Conservation (phyloP, 2,329 filamentous ascomycete genomes). For the Talaromyces amestolkiae region DNA sequence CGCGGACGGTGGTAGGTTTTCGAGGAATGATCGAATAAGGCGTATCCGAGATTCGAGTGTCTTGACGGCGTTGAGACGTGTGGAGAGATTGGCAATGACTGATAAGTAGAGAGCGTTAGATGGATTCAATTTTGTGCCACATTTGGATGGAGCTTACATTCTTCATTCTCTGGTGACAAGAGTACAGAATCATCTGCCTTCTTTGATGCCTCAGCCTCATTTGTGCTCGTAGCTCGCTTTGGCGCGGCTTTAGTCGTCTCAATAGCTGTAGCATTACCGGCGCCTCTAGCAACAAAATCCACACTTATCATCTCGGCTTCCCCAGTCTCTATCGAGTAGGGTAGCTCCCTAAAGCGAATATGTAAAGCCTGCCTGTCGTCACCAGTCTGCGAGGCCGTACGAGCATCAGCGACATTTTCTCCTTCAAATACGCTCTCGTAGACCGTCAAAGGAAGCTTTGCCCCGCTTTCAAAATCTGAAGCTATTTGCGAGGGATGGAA, state of each 20-base stretch:
- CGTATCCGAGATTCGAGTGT: conserved; percentile 80
- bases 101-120: conserved; percentile 13
- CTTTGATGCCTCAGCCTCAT: conserved; percentile 33
- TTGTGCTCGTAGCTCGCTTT: conserved; percentile 32
- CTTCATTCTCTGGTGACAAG: conserved; percentile 62
- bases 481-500: conserved; percentile 69
- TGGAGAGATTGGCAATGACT: conserved; percentile 68
- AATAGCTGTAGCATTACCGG: conserved; percentile 72
- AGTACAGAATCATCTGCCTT: conserved; percentile 30
- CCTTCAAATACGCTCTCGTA: conserved; percentile 82
- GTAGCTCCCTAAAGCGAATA: conserved; percentile 76
- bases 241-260: conserved; percentile 27
- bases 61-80: conserved; percentile 88
- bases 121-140: neutral
- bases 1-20: conserved; percentile 66
- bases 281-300: conserved; percentile 83
- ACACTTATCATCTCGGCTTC: conserved; percentile 98
- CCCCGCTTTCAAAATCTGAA: conserved; percentile 58
- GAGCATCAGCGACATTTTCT: conserved; percentile 58
- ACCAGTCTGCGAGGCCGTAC: conserved; percentile 68
- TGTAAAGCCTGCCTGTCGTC: conserved; percentile 58
- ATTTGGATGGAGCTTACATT: conserved; percentile 45
- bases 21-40: conserved; percentile 73
- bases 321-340: conserved; percentile 86
- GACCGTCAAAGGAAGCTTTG: conserved; percentile 82